These are phyloP conservation scores for Sparassis latifolia DNA, from an alignment of 1,284 basidiomycete species.

Conservation along the genomic window DNA sequence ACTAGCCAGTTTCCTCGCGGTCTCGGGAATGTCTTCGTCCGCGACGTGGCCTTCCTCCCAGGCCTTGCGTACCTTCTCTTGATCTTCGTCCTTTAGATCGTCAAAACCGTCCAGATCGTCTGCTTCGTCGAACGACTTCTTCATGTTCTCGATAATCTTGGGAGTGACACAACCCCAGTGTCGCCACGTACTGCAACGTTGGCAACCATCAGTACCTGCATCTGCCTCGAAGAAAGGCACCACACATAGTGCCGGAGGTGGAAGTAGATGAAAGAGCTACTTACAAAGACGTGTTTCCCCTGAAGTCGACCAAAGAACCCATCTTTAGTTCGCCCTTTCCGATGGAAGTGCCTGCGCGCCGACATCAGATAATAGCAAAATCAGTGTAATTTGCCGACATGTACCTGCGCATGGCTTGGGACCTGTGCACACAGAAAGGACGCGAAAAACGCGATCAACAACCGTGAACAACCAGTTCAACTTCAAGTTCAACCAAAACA, in stretches of 20 bases:
- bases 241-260: too few species aligned
- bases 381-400: conserved; percentile 16
- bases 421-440: conserved; percentile 37
- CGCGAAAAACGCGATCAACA: conserved; percentile 24
- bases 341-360: conserved; percentile 56
- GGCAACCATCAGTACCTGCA: conserved; percentile 4
- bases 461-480: conserved; percentile 10
- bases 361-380: conserved; percentile 9
- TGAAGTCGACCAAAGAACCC: conserved; percentile 73
- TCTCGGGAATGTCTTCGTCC: conserved; percentile 72
- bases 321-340: conserved; percentile 68
- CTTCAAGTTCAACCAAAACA: conserved; percentile 15
- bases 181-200: conserved; percentile 53
- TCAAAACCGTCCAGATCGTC: conserved; percentile 72
- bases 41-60: conserved; percentile 72
- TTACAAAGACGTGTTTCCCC: conserved; percentile 67
- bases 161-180: conserved; percentile 80
- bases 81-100: conserved; percentile 55
- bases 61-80: conserved; percentile 60
- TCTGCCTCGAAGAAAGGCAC: background rate
- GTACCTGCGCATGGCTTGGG: conserved; percentile 72
- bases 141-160: conserved; percentile 68
- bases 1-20: conserved; percentile 51
- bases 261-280: conserved; percentile 20
- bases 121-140: conserved; percentile 50